Evolutionary conservation across 2,329 filamentous ascomycete species (phyloP).

Genomic region (Periconia digitata): DNA sequence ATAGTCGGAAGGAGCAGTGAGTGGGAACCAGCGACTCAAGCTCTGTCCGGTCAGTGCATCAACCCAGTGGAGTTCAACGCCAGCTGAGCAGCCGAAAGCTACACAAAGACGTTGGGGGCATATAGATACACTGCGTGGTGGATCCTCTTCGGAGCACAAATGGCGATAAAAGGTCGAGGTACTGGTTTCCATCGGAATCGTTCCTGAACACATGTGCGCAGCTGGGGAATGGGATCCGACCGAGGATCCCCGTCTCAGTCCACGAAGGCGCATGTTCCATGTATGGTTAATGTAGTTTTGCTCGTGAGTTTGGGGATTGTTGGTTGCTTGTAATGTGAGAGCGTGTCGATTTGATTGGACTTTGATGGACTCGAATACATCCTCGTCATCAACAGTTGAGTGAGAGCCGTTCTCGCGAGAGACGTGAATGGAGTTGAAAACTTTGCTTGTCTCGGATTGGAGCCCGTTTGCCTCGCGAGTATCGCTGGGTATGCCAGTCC

Average conservation of each 20-base stretch:
- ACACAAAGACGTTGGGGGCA: slow-evolving; percentile 66
- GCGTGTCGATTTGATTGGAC: slow-evolving; percentile 26
- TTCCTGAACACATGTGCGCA: slow-evolving; percentile 2
- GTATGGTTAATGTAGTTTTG: slow-evolving; percentile 32
- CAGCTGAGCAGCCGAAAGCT: slow-evolving; percentile 64
- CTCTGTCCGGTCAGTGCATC: slow-evolving; percentile 53
- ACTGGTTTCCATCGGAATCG: slow-evolving; percentile 32
- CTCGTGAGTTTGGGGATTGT: slow-evolving; percentile 21
- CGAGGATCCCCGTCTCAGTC: slow-evolving; percentile 2
- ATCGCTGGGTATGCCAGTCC: slow-evolving; percentile 11
- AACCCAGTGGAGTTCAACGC: slow-evolving; percentile 66
- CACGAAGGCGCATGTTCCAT: slow-evolving; percentile 31
- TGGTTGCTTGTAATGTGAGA: slow-evolving; percentile 21
- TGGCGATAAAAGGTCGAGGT: slow-evolving; percentile 50
- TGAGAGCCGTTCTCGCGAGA: slow-evolving; percentile 1
- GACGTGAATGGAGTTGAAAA: slow-evolving; percentile 2
- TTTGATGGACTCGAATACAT: slow-evolving; percentile 27
- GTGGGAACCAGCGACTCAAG: slow-evolving; percentile 58
- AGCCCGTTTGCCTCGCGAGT: slow-evolving; percentile 13
- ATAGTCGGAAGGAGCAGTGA: slow-evolving; percentile 57
- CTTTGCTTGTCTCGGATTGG: slow-evolving; percentile 4
- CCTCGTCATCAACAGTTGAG: slow-evolving; percentile 3
- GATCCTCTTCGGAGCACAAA: slow-evolving; percentile 60
- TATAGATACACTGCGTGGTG: slow-evolving; percentile 65
- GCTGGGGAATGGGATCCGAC: not conserved